Evolutionary conservation across 2,329 filamentous ascomycete genomes (phyloP).

Genomic region (Ophiocordyceps sinensis): DNA sequence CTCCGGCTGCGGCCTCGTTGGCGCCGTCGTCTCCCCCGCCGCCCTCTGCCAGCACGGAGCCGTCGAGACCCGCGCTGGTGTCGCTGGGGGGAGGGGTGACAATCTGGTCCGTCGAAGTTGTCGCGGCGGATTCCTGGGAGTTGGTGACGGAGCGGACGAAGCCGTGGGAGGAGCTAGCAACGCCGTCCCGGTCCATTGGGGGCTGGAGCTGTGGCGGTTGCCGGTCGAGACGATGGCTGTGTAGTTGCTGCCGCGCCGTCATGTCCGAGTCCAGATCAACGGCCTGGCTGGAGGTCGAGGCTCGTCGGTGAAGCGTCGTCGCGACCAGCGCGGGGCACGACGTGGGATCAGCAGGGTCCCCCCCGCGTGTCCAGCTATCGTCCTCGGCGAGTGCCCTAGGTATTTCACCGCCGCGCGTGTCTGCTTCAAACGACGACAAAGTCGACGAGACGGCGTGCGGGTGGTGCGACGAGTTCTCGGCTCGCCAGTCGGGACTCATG

Average conservation of each 20-base stretch:
- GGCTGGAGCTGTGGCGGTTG: background rate
- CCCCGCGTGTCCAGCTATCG: background rate
- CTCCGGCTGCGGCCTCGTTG: background rate
- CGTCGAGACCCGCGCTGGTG: constrained; percentile 5
- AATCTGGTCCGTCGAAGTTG: constrained; percentile 12
- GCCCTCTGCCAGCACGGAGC: background rate
- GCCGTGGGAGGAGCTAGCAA: constrained; percentile 6
- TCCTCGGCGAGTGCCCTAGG: background rate
- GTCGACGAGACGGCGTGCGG: background rate
- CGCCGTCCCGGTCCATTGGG: constrained; percentile 1
- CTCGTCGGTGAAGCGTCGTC: background rate
- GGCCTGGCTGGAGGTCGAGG: background rate
- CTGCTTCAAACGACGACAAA: background rate
- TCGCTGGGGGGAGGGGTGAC: constrained; percentile 16
- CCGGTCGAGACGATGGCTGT: background rate
- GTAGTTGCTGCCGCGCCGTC: background rate
- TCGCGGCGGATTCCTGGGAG: constrained; percentile 14
- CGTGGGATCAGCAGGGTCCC: background rate
- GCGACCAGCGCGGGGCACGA: background rate
- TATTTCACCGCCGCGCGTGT: background rate
- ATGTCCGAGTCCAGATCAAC: background rate
- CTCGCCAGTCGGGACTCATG: constrained; percentile 1
- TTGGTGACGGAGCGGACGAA: constrained; percentile 6
- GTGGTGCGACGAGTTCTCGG: background rate
- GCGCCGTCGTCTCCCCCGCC: background rate